Conservation (phyloP, 306 rosid species). For the Gastrolobium villosum region DNA sequence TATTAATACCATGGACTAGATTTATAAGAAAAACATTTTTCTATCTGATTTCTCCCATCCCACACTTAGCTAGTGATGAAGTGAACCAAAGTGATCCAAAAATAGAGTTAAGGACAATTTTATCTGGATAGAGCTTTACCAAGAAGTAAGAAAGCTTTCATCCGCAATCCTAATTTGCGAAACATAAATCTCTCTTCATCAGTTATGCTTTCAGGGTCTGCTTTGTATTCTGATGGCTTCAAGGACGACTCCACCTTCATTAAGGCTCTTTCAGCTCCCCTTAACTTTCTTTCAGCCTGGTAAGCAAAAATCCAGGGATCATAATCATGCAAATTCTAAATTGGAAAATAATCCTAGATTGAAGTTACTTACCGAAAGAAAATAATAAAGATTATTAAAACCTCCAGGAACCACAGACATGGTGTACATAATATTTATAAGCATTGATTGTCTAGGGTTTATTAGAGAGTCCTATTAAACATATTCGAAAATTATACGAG, state of each 20-base stretch:
- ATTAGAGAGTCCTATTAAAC: background rate
- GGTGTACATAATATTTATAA: conserved; percentile 13
- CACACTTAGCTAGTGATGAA: conserved; percentile 33
- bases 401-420: conserved; percentile 7
- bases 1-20: conserved; percentile 7
- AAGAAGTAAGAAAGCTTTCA: conserved; percentile 97
- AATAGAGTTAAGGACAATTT: background rate
- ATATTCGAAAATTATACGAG: conserved; percentile 10
- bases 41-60: conserved; percentile 27
- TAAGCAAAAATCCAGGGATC: conserved; percentile 45
- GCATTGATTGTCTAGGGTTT: conserved; percentile 4
- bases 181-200: conserved; percentile 99
- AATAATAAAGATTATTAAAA: conserved; percentile 16
- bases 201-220: conserved; percentile 88
- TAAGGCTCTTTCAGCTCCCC: conserved; percentile 81
- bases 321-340: conserved; percentile 41
- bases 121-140: conserved; percentile 61
- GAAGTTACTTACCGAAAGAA: conserved; percentile 9
- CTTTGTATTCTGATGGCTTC: conserved; percentile 72
- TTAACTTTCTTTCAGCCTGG: conserved; percentile 83
- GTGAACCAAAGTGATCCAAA: conserved; percentile 33
- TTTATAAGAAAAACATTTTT: conserved; percentile 14
- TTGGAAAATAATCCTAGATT: conserved; percentile 2
- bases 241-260: conserved; percentile 77
- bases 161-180: conserved; percentile 93